Percentiles rank a stretch among this genome's conserved stretches.
phyloP scores from a whole-genome alignment of 768 basidiomycete species.

The Lepiota brunneoincarnata region DNA sequence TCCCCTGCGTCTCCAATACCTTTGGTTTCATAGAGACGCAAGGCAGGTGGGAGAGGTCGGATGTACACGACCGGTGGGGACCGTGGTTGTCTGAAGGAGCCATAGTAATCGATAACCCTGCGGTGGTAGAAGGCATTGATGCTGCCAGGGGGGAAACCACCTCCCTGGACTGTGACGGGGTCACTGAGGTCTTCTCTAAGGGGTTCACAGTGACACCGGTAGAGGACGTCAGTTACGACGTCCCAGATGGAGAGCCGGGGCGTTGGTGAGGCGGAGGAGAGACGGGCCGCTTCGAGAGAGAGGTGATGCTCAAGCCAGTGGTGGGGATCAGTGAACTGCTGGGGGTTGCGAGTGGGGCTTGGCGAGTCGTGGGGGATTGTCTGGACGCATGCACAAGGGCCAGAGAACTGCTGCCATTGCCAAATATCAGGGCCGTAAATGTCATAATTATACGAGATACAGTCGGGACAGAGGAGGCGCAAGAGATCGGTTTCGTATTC shows the following conservation, averaged over 20 bases:
- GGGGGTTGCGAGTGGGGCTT: conserved; percentile 14
- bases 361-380: conserved; percentile 8
- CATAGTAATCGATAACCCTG: conserved; percentile 3
- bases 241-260: conserved; percentile 36
- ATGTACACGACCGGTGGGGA: neutral
- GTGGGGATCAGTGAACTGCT: conserved; percentile 34
- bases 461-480: conserved; percentile 45
- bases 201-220: conserved; percentile 40
- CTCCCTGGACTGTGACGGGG: neutral
- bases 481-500: conserved; percentile 38
- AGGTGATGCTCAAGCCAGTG: conserved; percentile 48
- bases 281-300: conserved; percentile 30
- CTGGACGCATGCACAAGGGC: conserved; percentile 44
- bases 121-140: conserved; percentile 7
- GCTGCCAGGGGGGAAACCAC: neutral
- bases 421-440: conserved; percentile 52
- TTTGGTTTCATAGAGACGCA: conserved; percentile 4
- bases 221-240: conserved; percentile 37
- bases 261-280: conserved; percentile 23
- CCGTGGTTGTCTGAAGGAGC: neutral
- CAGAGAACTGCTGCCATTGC: conserved; percentile 51
- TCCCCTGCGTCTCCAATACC: conserved; percentile 3
- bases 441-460: conserved; percentile 48
- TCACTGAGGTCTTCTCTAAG: conserved; percentile 15
- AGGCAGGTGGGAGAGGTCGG: neutral